phyloP scores from a whole-genome alignment of 805 yeast species.

The Lipomyces orientalis region DNA sequence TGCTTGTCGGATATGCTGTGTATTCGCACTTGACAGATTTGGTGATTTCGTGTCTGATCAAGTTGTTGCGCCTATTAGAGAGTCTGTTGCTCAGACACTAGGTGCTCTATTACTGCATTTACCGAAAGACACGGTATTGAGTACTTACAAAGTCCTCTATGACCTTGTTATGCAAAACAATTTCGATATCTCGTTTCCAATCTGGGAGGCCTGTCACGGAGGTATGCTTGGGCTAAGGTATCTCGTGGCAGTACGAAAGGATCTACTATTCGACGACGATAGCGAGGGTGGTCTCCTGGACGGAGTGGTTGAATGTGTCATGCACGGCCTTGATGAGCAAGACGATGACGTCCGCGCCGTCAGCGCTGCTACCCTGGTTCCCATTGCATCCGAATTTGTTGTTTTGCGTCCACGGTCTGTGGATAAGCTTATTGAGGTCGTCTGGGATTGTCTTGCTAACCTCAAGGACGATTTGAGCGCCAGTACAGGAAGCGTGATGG shows the following conservation, averaged over 20 bases:
- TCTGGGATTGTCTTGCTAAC: slow-evolving; percentile 89
- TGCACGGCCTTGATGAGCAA: slow-evolving; percentile 74
- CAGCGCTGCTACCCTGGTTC: slow-evolving; percentile 89
- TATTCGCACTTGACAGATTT: slow-evolving; percentile 91
- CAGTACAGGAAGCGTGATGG: slow-evolving; percentile 95
- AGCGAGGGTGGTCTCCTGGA: slow-evolving; percentile 63
- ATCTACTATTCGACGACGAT: slow-evolving; percentile 58
- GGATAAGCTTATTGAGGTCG: slow-evolving; percentile 60
- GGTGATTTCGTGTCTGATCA: slow-evolving; percentile 98
- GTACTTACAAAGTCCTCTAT: slow-evolving; percentile 68
- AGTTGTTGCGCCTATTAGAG: slow-evolving; percentile 97
- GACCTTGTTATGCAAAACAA: slow-evolving; percentile 68
- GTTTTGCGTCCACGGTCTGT: slow-evolving; percentile 58
- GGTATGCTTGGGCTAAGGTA: slow-evolving; percentile 93
- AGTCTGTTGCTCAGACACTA: slow-evolving; percentile 91
- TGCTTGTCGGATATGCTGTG: slow-evolving; percentile 79
- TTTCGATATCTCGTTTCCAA: slow-evolving; percentile 55
- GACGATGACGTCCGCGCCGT: slow-evolving; percentile 98
- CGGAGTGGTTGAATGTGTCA: slow-evolving; percentile 78
- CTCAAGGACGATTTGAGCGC: slow-evolving; percentile 92
- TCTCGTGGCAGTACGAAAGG: slow-evolving; percentile 86
- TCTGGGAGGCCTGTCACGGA: slow-evolving; percentile 99
- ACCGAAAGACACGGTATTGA: slow-evolving; percentile 60
- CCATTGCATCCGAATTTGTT: slow-evolving; percentile 89
- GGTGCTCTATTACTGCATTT: slow-evolving; percentile 87